Evolutionary conservation across 2,329 filamentous ascomycete species (phyloP).

Genomic region (Fusarium denticulatum): DNA sequence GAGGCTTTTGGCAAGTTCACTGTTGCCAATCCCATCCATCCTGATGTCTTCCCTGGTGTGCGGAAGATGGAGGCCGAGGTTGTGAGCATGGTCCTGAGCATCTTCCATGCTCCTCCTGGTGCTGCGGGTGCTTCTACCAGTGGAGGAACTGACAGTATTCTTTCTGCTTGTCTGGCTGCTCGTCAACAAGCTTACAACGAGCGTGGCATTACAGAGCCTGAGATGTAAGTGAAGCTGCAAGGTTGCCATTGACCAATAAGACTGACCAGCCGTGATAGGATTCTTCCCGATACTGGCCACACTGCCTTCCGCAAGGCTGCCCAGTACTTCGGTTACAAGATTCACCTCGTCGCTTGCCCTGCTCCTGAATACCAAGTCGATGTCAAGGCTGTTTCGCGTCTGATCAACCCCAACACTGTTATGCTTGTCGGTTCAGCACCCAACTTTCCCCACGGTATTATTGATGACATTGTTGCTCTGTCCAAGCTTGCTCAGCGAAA

Average conservation of each 20-base stretch:
- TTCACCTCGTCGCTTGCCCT: conserved; percentile 88
- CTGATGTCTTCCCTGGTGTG: conserved; percentile 97
- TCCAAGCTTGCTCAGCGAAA: conserved; percentile 84
- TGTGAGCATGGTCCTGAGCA: conserved; percentile 89
- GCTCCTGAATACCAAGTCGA: conserved; percentile 88
- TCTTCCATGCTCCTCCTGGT: conserved; percentile 90
- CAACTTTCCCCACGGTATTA: conserved; percentile 98
- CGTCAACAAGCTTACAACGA: conserved; percentile 89
- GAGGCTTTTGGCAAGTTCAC: conserved; percentile 95
- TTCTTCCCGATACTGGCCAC: conserved; percentile 92
- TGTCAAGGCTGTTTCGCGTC: conserved; percentile 77
- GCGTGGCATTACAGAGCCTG: conserved; percentile 88
- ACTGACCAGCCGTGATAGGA: conserved; percentile 62
- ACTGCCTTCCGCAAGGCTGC: conserved; percentile 96
- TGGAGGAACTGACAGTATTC: conserved; percentile 94
- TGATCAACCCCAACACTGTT: conserved; percentile 94
- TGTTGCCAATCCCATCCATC: conserved; percentile 95
- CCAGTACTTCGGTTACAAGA: conserved; percentile 95
- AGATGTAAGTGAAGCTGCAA: conserved; percentile 73
- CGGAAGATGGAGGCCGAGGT: conserved; percentile 99
- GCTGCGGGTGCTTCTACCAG: conserved; percentile 90
- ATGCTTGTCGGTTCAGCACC: conserved; percentile 93
- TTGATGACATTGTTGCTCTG: conserved; percentile 89
- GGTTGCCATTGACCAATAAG: background rate
- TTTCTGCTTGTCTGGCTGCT: conserved; percentile 93